Conservation (phyloP, 176 grass and related monocot genomes). For the Cenchrus purpureus region DNA sequence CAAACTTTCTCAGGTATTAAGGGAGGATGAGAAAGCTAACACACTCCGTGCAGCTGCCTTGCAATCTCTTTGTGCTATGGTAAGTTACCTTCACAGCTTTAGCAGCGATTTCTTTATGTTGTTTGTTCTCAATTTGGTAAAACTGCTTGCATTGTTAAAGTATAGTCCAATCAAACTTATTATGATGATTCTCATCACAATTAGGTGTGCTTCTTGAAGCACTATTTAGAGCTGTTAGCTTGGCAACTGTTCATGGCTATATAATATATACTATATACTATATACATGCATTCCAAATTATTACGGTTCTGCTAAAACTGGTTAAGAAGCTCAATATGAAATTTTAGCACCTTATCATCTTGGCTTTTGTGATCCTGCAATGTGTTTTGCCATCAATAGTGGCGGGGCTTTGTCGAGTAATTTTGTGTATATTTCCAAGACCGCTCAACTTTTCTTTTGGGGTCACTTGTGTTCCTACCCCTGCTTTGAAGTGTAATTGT, state of each 20-base stretch:
- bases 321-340: not conserved
- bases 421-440: not conserved
- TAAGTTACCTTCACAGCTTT: constrained; percentile 12
- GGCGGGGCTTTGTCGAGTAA: not conserved
- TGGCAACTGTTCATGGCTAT: not conserved
- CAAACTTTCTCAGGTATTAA: constrained; percentile 74
- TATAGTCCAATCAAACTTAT: not conserved
- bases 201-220: not conserved
- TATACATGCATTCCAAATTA: not conserved
- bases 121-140: not conserved
- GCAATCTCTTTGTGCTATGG: constrained; percentile 91
- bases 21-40: constrained; percentile 59
- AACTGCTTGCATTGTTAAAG: not conserved
- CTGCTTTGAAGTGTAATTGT: no score
- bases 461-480: no score
- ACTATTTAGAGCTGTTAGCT: not conserved
- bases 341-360: not conserved
- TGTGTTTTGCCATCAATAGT: not conserved
- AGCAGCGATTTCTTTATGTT: no score
- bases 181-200: not conserved
- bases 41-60: constrained; percentile 63
- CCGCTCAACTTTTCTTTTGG: not conserved
- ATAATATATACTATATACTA: no score
- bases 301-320: constrained; percentile 8
- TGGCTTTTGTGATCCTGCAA: not conserved